These are phyloP conservation scores for Diplogelasinospora grovesii DNA, from an alignment of 495 filamentous ascomycete genomes.

Conservation along the genomic window DNA sequence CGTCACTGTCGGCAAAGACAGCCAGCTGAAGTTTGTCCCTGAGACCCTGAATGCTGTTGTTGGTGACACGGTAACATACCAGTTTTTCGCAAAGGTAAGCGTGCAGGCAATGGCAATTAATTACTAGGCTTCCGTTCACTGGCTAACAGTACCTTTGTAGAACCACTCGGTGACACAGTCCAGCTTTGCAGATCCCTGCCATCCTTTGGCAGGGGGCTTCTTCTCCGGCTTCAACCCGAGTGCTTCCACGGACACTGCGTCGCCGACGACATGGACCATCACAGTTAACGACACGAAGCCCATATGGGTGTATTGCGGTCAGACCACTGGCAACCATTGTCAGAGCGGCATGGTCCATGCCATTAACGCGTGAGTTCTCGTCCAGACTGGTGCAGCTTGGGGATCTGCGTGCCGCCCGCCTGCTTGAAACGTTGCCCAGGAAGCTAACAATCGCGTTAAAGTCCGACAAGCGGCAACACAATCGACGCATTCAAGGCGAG, in stretches of 20 bases:
- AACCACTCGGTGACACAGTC: slow-evolving; percentile 58
- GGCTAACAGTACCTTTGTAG: slow-evolving; percentile 13
- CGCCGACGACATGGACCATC: slow-evolving; percentile 45
- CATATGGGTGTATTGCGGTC: slow-evolving; percentile 54
- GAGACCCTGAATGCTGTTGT: slow-evolving; percentile 22
- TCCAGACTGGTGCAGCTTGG: no score
- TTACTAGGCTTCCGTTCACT: not conserved
- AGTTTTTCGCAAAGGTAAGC: slow-evolving; percentile 49
- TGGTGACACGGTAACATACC: slow-evolving; percentile 50
- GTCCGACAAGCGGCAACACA: slow-evolving; percentile 27
- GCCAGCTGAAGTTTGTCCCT: slow-evolving; percentile 30
- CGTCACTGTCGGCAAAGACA: slow-evolving; percentile 33
- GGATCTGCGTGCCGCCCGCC: no score
- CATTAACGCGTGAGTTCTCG: slow-evolving; percentile 29
- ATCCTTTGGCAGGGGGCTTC: slow-evolving; percentile 40
- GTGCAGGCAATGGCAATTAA: not conserved
- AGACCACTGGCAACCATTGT: slow-evolving; percentile 34
- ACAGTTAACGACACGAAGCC: slow-evolving; percentile 52
- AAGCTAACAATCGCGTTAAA: slow-evolving; percentile 17
- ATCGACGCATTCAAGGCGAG: slow-evolving; percentile 28
- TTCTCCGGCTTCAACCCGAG: slow-evolving; percentile 45
- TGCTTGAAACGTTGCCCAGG: not conserved
- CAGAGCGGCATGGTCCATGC: slow-evolving; percentile 36
- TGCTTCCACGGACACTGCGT: slow-evolving; percentile 21
- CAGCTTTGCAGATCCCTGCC: slow-evolving; percentile 52